Conservation (phyloP, 768 basidiomycete species). For the Lentinula detonsa region DNA sequence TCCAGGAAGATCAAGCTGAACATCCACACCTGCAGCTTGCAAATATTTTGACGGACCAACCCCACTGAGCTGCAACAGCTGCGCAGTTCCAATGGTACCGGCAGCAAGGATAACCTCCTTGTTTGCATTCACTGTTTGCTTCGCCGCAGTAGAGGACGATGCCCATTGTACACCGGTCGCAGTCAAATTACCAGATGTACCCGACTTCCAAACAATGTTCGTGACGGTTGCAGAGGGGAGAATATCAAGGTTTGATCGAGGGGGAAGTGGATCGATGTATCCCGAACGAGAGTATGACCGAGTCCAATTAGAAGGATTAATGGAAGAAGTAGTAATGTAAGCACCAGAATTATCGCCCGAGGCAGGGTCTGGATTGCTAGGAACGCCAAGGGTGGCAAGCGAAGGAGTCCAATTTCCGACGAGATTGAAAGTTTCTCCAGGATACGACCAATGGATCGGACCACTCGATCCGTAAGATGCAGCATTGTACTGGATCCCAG, state of each 20-base stretch:
- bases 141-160: slow-evolving; percentile 18
- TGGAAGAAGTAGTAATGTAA: slow-evolving; percentile 9
- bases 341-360: slow-evolving; percentile 30
- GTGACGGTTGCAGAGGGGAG: slow-evolving; percentile 57
- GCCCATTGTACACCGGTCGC: slow-evolving; percentile 50
- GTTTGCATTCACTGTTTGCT: slow-evolving; percentile 35
- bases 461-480: slow-evolving; percentile 42
- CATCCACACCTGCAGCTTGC: slow-evolving; percentile 28
- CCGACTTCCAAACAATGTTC: slow-evolving; percentile 34
- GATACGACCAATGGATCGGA: slow-evolving; percentile 24
- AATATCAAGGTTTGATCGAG: slow-evolving; percentile 58
- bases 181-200: slow-evolving; percentile 29
- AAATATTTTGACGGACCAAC: slow-evolving; percentile 37
- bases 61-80: slow-evolving; percentile 36
- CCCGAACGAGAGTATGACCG: slow-evolving; percentile 52
- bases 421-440: slow-evolving; percentile 27
- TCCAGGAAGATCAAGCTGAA: slow-evolving; percentile 31
- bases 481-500: slow-evolving; percentile 34
- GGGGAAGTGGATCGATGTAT: slow-evolving; percentile 56
- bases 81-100: slow-evolving; percentile 37
- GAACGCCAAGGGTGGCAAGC: slow-evolving; percentile 27
- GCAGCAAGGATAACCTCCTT: slow-evolving; percentile 49
- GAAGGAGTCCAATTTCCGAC: slow-evolving; percentile 37
- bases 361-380: slow-evolving; percentile 27
- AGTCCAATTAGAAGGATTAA: slow-evolving; percentile 38